Percentiles rank a stretch among this genome's conserved stretches.
Evolutionary conservation across 208 protist species (phyloP).

Genomic region (Leishmania turanica): DNA sequence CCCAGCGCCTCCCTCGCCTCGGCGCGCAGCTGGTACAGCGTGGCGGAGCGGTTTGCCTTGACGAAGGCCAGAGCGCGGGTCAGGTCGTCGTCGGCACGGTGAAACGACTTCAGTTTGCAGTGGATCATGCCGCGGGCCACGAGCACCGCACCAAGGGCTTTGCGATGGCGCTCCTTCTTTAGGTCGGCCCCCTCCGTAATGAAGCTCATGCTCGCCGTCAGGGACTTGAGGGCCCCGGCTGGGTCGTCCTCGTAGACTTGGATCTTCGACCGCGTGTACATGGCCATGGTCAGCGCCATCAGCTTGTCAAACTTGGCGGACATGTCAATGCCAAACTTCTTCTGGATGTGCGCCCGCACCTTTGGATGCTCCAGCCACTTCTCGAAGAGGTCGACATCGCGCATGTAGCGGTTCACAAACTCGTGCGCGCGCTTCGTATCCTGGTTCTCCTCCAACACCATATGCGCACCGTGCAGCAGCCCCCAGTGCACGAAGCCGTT

Average conservation of each 20-base stretch:
- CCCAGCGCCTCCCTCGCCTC: slow-evolving; percentile 84
- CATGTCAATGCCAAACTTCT: slow-evolving; percentile 88
- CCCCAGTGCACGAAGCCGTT: slow-evolving; percentile 92
- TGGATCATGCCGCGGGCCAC: slow-evolving; percentile 86
- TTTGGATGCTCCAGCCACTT: slow-evolving; percentile 92
- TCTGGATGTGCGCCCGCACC: slow-evolving; percentile 86
- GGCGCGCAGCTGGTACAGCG: slow-evolving; percentile 85
- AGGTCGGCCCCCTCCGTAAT: slow-evolving; percentile 75
- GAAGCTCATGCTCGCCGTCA: slow-evolving; percentile 72
- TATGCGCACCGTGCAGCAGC: slow-evolving; percentile 85
- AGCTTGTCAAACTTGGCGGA: slow-evolving; percentile 86
- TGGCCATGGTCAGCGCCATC: slow-evolving; percentile 86
- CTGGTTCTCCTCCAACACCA: slow-evolving; percentile 87
- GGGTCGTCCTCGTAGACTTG: slow-evolving; percentile 90
- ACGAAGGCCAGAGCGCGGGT: slow-evolving; percentile 83
- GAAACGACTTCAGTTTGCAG: slow-evolving; percentile 81
- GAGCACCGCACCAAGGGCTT: slow-evolving; percentile 79
- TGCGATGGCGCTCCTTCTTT: slow-evolving; percentile 73
- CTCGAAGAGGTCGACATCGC: slow-evolving; percentile 89
- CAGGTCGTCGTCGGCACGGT: slow-evolving; percentile 81
- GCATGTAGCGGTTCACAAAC: slow-evolving; percentile 92
- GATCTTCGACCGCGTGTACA: slow-evolving; percentile 90
- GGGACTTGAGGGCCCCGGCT: slow-evolving; percentile 85
- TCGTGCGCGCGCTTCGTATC: slow-evolving; percentile 86
- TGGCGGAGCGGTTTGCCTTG: slow-evolving; percentile 72